Percentiles rank a stretch among this genome's conserved stretches.
Conservation (phyloP, 2,329 filamentous ascomycete species). For the Penicillium sp. region DNA sequence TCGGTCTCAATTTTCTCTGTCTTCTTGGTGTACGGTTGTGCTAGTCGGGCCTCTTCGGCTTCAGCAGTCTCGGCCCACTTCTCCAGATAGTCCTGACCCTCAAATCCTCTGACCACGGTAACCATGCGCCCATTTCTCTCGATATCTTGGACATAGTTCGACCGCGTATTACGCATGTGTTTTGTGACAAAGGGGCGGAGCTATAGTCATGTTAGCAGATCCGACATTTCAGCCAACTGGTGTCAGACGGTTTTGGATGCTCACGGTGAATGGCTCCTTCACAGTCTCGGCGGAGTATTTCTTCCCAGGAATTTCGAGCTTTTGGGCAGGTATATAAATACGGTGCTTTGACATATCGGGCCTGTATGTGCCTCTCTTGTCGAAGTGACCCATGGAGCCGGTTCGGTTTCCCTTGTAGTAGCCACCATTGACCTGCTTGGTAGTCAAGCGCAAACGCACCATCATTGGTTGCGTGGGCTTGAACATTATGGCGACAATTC, state of each 20-base stretch:
- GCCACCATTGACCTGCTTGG: constrained; percentile 84
- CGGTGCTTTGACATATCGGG: constrained; percentile 82
- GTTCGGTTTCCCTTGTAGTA: constrained; percentile 96
- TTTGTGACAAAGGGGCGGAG: constrained; percentile 42
- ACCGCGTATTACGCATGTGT: constrained; percentile 26
- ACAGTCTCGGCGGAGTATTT: neutral
- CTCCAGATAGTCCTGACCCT: constrained; percentile 33
- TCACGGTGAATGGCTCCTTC: constrained; percentile 5
- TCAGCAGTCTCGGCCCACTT: constrained; percentile 33
- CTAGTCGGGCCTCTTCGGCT: constrained; percentile 21
- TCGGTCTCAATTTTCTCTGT: neutral
- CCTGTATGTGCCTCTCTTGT: constrained; percentile 51
- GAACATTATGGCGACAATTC: constrained; percentile 28
- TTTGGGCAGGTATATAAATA: constrained; percentile 56
- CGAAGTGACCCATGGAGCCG: constrained; percentile 79
- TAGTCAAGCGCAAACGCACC: constrained; percentile 71
- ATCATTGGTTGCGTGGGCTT: constrained; percentile 48
- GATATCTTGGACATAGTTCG: constrained; percentile 25
- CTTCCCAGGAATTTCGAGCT: constrained; percentile 4
- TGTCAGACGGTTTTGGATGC: constrained; percentile 8
- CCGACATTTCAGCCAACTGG: neutral
- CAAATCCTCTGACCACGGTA: constrained; percentile 26
- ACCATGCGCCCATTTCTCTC: constrained; percentile 21
- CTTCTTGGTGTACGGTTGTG: neutral
- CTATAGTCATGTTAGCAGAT: constrained; percentile 20